Conservation (phyloP, 768 basidiomycete species). For the Agaricus sinodeliciosus region DNA sequence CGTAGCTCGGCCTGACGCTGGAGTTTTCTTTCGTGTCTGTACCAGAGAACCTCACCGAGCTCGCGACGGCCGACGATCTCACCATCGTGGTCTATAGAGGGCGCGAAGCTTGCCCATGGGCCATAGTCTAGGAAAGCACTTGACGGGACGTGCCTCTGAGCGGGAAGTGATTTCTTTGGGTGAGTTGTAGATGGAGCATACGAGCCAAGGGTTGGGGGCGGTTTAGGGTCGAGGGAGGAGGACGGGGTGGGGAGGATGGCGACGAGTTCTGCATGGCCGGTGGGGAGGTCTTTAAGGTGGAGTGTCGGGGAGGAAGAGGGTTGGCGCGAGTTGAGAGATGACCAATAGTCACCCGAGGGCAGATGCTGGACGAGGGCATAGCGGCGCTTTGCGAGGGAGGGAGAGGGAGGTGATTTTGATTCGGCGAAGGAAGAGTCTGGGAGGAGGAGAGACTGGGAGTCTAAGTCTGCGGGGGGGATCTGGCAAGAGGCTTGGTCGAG, state of each 20-base stretch:
- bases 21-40: constrained; percentile 37
- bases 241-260: constrained; percentile 64
- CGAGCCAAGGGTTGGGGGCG: constrained; percentile 47
- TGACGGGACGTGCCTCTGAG: constrained; percentile 49
- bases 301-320: constrained; percentile 27
- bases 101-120: constrained; percentile 68
- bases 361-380: constrained; percentile 79
- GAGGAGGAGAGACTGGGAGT: constrained; percentile 36
- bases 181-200: constrained; percentile 40
- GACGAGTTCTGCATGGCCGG: constrained; percentile 71
- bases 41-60: constrained; percentile 54
- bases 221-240: constrained; percentile 24
- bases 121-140: constrained; percentile 80
- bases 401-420: constrained; percentile 19
- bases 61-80: constrained; percentile 57
- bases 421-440: constrained; percentile 13
- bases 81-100: constrained; percentile 73
- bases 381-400: constrained; percentile 34
- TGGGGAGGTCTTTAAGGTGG: constrained; percentile 43
- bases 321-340: constrained; percentile 52
- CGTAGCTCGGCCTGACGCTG: constrained; percentile 20
- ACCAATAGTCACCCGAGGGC: constrained; percentile 74
- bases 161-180: constrained; percentile 33
- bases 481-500: constrained; percentile 62
- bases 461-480: constrained; percentile 36